These are phyloP conservation scores for Vitellaria paradoxa DNA, from an alignment of 179 eudicot species.

Conservation along the genomic window DNA sequence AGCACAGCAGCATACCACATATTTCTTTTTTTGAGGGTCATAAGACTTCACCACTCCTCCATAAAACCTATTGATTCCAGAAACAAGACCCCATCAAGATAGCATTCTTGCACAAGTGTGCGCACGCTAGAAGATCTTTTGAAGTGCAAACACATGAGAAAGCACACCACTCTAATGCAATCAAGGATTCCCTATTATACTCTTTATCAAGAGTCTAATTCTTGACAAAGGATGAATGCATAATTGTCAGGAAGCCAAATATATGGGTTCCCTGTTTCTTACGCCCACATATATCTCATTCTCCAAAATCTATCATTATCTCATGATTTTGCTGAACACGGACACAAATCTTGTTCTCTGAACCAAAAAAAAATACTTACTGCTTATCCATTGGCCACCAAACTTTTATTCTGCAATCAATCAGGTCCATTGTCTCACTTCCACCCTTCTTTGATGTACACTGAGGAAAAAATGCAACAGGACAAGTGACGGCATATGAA, in stretches of 20 bases:
- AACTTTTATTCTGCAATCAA: conserved; percentile 75
- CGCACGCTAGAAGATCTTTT: not conserved
- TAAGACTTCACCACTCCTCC: conserved; percentile 86
- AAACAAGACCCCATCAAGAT: conserved; percentile 14
- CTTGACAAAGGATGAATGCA: not conserved
- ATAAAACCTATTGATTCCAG: conserved; percentile 63
- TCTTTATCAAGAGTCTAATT: too few species aligned
- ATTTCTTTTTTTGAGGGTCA: conserved; percentile 75
- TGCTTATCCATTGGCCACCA: conserved; percentile 99
- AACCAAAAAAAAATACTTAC: conserved; percentile 39
- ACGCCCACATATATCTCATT: not conserved
- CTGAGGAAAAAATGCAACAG: conserved; percentile 36
- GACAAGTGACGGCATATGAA: not conserved
- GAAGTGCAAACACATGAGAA: not conserved
- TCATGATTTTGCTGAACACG: too few species aligned
- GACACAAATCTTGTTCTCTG: not conserved
- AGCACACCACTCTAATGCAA: not conserved
- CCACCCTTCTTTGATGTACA: conserved; percentile 59
- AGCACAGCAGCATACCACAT: conserved; percentile 58
- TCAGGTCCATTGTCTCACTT: conserved; percentile 58
- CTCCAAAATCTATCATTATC: not conserved
- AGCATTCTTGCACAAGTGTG: not conserved
- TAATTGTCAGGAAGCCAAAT: not conserved
- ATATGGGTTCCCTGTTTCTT: not conserved
- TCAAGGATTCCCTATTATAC: not conserved